These are phyloP conservation scores for Solanum verrucosum DNA, from an alignment of 257 asterid species.

Conservation along the genomic window DNA sequence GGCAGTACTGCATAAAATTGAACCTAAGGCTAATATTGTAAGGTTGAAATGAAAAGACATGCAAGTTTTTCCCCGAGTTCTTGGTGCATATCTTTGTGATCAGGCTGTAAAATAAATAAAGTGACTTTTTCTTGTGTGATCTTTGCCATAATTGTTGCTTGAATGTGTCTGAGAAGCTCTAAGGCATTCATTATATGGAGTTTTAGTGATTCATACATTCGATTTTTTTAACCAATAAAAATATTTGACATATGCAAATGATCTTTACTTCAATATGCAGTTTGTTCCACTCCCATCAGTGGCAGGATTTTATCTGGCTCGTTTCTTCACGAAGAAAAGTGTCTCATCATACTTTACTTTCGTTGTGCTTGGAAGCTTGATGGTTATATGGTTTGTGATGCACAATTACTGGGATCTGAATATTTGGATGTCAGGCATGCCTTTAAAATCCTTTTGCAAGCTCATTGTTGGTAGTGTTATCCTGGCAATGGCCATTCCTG, in stretches of 20 bases:
- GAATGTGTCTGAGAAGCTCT: not conserved
- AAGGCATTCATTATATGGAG: not conserved
- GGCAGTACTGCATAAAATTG: not conserved
- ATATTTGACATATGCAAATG: not conserved
- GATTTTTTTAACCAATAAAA: not conserved
- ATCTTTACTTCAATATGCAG: slow-evolving; percentile 41
- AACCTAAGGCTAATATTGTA: not conserved
- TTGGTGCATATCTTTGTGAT: not conserved
- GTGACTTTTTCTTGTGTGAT: not conserved
- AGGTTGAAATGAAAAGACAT: not conserved
- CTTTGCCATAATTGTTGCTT: not conserved
- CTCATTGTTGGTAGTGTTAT: slow-evolving; percentile 83
- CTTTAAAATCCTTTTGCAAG: slow-evolving; percentile 92
- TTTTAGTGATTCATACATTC: not conserved
- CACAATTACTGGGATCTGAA: slow-evolving; percentile 97
- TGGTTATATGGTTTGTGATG: slow-evolving; percentile 95
- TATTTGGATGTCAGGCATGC: slow-evolving; percentile 99
- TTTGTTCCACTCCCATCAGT: slow-evolving; percentile 85
- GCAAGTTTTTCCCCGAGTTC: not conserved
- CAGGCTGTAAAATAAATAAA: not conserved
- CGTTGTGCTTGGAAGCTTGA: slow-evolving; percentile 84
- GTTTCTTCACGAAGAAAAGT: slow-evolving; percentile 88
- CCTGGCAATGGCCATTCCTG: slow-evolving; percentile 91
- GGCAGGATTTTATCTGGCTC: slow-evolving; percentile 93
- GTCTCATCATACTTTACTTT: slow-evolving; percentile 75